Conservation (phyloP, 2,329 filamentous ascomycete genomes). For the Fusarium nelsonii region DNA sequence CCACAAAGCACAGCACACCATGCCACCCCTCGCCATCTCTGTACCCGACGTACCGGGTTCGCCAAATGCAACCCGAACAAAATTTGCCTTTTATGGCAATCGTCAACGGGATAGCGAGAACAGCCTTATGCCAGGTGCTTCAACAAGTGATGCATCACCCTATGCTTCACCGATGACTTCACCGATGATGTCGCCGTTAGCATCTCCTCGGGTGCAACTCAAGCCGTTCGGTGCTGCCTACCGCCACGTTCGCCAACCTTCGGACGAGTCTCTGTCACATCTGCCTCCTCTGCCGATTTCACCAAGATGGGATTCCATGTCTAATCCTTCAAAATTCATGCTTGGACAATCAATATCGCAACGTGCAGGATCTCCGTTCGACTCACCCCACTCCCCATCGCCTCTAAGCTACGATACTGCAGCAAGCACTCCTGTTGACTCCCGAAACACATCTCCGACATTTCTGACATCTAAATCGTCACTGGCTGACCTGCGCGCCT, state of each 20-base stretch:
- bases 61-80: conserved; percentile 37
- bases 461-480: conserved; percentile 51
- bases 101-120: conserved; percentile 39
- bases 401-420: conserved; percentile 44
- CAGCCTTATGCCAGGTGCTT: conserved; percentile 36
- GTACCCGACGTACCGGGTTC: conserved; percentile 39
- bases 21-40: conserved; percentile 42
- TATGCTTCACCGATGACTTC: conserved; percentile 43
- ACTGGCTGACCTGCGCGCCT: conserved; percentile 52
- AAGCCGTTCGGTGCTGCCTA: conserved; percentile 43
- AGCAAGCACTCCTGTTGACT: conserved; percentile 41
- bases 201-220: conserved; percentile 43
- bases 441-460: conserved; percentile 50
- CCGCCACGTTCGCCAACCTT: conserved; percentile 38
- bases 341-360: conserved; percentile 42
- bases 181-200: conserved; percentile 38
- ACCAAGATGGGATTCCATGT: conserved; percentile 61
- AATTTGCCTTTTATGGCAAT: conserved; percentile 41
- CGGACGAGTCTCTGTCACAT: conserved; percentile 46
- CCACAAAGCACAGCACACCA: conserved; percentile 28
- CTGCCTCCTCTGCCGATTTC: conserved; percentile 54
- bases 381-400: conserved; percentile 47
- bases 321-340: conserved; percentile 48
- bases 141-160: conserved; percentile 41
- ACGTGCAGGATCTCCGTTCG: conserved; percentile 43